These are phyloP conservation scores for Colletotrichum lupini DNA, from an alignment of 2,329 filamentous ascomycete genomes.

Conservation along the genomic window DNA sequence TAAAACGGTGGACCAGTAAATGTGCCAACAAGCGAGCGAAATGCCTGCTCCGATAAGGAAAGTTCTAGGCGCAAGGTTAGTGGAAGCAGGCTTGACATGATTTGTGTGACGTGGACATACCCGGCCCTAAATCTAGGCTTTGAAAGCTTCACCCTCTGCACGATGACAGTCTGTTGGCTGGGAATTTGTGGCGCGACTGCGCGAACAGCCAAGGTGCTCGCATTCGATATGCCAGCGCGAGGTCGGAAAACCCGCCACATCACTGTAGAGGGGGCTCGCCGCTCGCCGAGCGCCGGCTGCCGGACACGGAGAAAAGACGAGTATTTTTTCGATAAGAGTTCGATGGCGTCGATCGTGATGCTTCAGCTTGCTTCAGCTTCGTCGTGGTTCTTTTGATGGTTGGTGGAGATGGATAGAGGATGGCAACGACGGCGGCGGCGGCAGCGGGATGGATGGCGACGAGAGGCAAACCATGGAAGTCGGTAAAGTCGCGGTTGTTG, in stretches of 20 bases:
- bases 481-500: not conserved
- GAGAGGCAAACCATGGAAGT: not conserved
- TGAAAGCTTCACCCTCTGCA: slow-evolving; percentile 36
- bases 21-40: slow-evolving; percentile 51
- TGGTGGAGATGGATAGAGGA: not conserved
- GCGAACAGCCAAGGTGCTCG: slow-evolving; percentile 28
- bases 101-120: slow-evolving; percentile 1
- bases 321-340: not conserved
- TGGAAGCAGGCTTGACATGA: not conserved
- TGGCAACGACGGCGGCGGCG: not conserved
- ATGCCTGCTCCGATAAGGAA: slow-evolving; percentile 46
- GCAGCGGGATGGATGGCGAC: not conserved
- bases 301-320: not conserved
- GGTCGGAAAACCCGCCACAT: slow-evolving; percentile 35
- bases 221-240: not conserved
- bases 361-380: not conserved
- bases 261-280: slow-evolving; percentile 20
- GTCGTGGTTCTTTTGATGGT: not conserved
- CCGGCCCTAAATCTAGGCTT: slow-evolving; percentile 16
- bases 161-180: slow-evolving; percentile 21
- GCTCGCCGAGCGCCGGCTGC: slow-evolving; percentile 27
- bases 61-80: slow-evolving; percentile 27
- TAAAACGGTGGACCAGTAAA: slow-evolving; percentile 59
- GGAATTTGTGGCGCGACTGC: slow-evolving; percentile 13
- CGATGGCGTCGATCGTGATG: not conserved